Conservation (phyloP, 495 filamentous ascomycete genomes). For the Daldinia bambusicola region DNA sequence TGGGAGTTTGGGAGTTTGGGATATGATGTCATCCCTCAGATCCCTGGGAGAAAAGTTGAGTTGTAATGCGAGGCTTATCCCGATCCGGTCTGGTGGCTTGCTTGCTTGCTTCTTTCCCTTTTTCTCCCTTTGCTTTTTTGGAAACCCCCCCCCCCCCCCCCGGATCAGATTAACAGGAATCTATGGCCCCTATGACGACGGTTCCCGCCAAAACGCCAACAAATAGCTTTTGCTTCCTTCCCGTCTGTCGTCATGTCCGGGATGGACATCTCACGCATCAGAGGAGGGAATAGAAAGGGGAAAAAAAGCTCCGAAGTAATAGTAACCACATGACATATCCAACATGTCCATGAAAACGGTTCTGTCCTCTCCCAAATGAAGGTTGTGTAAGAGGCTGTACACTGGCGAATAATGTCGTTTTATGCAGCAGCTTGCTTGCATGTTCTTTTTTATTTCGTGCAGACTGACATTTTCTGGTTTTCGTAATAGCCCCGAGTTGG, state of each 20-base stretch:
- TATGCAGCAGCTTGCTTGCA: neutral
- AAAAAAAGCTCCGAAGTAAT: neutral
- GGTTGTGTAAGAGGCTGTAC: slow-evolving; percentile 13
- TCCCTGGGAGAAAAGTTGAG: neutral
- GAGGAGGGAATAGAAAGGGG: too few species aligned
- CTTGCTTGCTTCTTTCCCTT: slow-evolving; percentile 5
- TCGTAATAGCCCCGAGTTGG: neutral
- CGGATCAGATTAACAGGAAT: slow-evolving; percentile 1
- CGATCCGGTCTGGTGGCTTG: slow-evolving; percentile 28
- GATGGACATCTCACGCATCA: slow-evolving; percentile 2
- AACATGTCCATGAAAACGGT: slow-evolving; percentile 6
- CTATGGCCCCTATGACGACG: slow-evolving; percentile 27
- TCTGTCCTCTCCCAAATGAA: slow-evolving; percentile 11
- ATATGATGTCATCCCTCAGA: slow-evolving; percentile 36
- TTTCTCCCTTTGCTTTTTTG: neutral
- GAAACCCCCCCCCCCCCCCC: too few species aligned
- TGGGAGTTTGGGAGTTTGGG: too few species aligned
- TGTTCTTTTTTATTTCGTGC: neutral
- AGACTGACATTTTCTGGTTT: neutral
- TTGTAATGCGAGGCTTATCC: slow-evolving; percentile 2
- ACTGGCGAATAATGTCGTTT: neutral
- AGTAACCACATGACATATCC: slow-evolving; percentile 8
- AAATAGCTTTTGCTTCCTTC: neutral
- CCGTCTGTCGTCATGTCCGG: slow-evolving; percentile 26
- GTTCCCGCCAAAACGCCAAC: slow-evolving; percentile 8